Base-by-base conservation (phyloP, 106 monocot species). In the Amphibolis antarctica region DNA sequence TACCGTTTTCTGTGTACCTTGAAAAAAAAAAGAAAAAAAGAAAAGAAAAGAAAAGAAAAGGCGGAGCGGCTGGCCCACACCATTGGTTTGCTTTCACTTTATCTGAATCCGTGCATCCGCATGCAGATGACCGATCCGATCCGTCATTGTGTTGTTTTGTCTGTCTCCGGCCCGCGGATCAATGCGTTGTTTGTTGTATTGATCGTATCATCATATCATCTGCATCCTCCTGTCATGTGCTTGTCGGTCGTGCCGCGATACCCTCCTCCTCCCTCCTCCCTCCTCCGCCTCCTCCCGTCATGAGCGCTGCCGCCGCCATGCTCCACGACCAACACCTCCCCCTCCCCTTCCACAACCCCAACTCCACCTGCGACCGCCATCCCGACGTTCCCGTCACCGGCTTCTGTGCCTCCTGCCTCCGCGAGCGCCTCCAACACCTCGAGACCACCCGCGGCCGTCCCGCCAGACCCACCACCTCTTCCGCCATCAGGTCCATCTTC, bases 341-440 rank as follows among this genome's bases (percentile, higher is more conserved):
- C 42, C 52, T 36, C 6, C 21, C n/a, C 55, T 29, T 13, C 21
- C 42, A 42, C 51, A 12, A 26, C 9, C 67, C 20, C 10, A 24
- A 44, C 4, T 22, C 69, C 69, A 46, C 46, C 24, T 69, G 69
- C 57, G 46, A 69, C 45, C 69, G 69, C 43, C 69, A 69, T 45
- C 69, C 69, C 0, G 56, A 69, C 28, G 28, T 43, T 9, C 69
- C 56, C 1, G 69, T 69, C 45, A 69, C 59, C 24, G 69, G 69
- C 25, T 59, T 69, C 44, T 69, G 69, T 26, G 56, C 59, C 42
- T 59, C 59, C 22, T 69, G 69, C 57, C 69, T 69, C 69, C 69
- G 69, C 15, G 69, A 69, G 25, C 69, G 69, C 69, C 69, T 69
- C 45, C 46, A 28, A 15, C 58, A 20, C 5, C 59, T 69, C 44